Percentiles rank a stretch among this genome's conserved stretches.
These are phyloP conservation scores for Thalassiosira hispida DNA, from an alignment of 352 stramenopile genomes.

Conservation along the genomic window DNA sequence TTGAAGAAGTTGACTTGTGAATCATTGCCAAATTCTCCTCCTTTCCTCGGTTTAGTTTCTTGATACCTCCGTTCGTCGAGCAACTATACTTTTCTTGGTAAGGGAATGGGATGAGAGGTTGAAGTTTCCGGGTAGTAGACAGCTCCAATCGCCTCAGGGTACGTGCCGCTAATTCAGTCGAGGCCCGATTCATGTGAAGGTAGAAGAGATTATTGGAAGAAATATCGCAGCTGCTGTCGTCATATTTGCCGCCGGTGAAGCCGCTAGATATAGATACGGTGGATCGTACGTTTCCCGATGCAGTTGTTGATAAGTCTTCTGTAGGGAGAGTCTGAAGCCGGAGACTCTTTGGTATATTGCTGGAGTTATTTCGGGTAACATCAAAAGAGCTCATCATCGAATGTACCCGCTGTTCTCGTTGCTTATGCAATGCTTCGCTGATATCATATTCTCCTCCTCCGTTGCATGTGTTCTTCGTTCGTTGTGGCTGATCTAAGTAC, in stretches of 20 bases:
- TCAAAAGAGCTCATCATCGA: slow-evolving; percentile 22
- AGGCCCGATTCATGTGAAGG: slow-evolving; percentile 51
- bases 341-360: not conserved
- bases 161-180: slow-evolving; percentile 24
- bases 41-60: slow-evolving; percentile 9
- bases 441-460: not conserved
- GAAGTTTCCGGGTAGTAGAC: slow-evolving; percentile 48
- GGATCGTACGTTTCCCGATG: not conserved
- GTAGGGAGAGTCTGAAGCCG: not conserved
- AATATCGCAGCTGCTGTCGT: not conserved
- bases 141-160: slow-evolving; percentile 60
- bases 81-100: slow-evolving; percentile 16
- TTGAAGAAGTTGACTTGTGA: slow-evolving; percentile 17
- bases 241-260: not conserved
- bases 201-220: slow-evolving; percentile 27
- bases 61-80: slow-evolving; percentile 1
- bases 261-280: not conserved
- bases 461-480: no score
- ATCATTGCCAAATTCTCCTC: slow-evolving; percentile 20
- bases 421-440: slow-evolving; percentile 1
- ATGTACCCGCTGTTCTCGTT: slow-evolving; percentile 5
- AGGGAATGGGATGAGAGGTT: slow-evolving; percentile 2
- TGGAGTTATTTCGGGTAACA: slow-evolving; percentile 16
- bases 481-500: slow-evolving; percentile 9
- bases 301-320: not conserved